Evolutionary conservation across 2,329 filamentous ascomycete species (phyloP), one percentile per base, ranked within the genome.

Genomic region (Monosporascus ibericus): DNA sequence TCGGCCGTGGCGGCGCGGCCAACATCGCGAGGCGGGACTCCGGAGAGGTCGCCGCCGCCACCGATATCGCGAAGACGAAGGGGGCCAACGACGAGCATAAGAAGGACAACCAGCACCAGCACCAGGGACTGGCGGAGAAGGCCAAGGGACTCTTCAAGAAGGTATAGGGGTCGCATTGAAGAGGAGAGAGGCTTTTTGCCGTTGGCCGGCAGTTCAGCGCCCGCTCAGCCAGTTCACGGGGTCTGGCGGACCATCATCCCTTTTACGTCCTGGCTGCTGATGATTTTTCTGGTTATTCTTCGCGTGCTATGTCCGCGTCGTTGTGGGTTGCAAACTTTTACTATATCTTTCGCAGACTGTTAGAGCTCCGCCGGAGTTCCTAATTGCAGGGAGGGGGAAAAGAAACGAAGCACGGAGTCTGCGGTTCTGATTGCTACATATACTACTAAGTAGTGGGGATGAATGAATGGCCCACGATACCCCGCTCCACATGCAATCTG

Each of bases 1-100:
- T 83, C 63, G 88, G 88, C 40, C 84, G 88, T 39, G 88, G 88
- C 38, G 88, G 88, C 51, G 85, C 86, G 20, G 88, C 86, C 57
- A 92, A 92, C 69, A 71, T 88, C 48, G 79, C 80, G 71, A 76
- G 75, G 60, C 71, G 74, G 47, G 70, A 68, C 51, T 66, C 67
- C 50, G 74, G 77, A 49, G 73, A 72, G 49, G 65, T 63, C 61
- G 72, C 69, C 68, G 90, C 67, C 49, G 74, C 77, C 49, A 74
- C 77, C 49, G 73, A 72, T 49, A 64, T 63, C 61, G 73, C 69
- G 68, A 90, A 90, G 68, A 71, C 86, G 47, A 79, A 81, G 72
- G 75, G 74, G 59, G 73, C 74, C 22, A n/a, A 17, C 42, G 42
- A 46, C 44, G 48, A 52, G 36, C 47, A 47, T 47, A 61, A 63